Evolutionary conservation across 768 basidiomycete species (phyloP), one percentile per base, ranked within the genome.

Genomic region (Mycena latifolia): DNA sequence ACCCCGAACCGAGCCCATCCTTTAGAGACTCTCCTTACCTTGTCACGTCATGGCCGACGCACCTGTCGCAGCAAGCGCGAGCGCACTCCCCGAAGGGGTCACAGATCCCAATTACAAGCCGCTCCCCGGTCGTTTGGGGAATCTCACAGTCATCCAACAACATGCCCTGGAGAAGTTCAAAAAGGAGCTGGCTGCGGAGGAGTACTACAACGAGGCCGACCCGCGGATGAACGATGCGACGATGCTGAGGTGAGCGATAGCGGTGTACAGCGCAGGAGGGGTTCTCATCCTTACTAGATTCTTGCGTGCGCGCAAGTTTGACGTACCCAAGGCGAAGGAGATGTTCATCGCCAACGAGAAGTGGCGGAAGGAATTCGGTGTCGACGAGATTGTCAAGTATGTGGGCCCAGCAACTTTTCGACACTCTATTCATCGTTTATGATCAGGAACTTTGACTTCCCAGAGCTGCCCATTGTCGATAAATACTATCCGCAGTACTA

Each of bases 401-500:
- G 89, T 81, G 14, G 28, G 22, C 12, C 15, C 25, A 10, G 53
- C 31, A 37, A 45, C 27, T 25, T 17, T 18, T n/a, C 7, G 18
- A n/a, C 8, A 52, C 22, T 66, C n/a, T 35, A 20, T 41, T 50
- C 46, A 46, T 48, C 53, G 9, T 5, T 43, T 17, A 22, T 25
- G n/a, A 45, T 31, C 65, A 94, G 94, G 71, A 90, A 86, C 75
- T 99, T 98, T 75, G 88, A 92, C 55, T 98, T 96, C 78, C 86
- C 86, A 61, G 96, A 98, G 79, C 91, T 90, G 74, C 79, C 78
- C 37, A 84, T 89, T 71, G 96, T 98, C 10, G 88, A 95, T 84
- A 92, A 94, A 80, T 95, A 92, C 73, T 99, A 98, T 74, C 96
- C 96, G 3, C 95, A 97, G 73, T 98, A 88, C 79, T 98, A 98